Percentiles rank a stretch among this genome's conserved stretches.
phyloP scores from a whole-genome alignment of 2,329 filamentous ascomycete species.

The Chaetomiaceae sp. region DNA sequence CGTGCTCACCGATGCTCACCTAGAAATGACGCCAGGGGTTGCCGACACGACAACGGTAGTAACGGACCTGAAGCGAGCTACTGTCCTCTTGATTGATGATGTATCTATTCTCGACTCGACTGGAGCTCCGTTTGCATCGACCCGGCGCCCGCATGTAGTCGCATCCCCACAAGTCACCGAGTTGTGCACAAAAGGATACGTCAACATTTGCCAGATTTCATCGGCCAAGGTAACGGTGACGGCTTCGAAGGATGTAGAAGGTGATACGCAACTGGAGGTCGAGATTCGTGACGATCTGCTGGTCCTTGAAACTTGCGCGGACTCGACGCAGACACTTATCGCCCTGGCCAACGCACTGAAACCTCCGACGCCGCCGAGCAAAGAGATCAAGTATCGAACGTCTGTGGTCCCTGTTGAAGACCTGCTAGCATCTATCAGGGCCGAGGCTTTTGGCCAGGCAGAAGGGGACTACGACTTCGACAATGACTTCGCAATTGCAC shows the following conservation, averaged over 20 bases:
- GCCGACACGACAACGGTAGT: conserved; percentile 59
- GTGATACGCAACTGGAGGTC: conserved; percentile 66
- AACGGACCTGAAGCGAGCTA: conserved; percentile 72
- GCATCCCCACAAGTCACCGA: conserved; percentile 51
- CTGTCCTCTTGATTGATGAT: conserved; percentile 79
- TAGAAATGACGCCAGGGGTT: conserved; percentile 64
- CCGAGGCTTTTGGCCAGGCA: conserved; percentile 68
- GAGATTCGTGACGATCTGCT: conserved; percentile 82
- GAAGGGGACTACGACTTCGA: conserved; percentile 61
- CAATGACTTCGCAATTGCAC: conserved; percentile 55
- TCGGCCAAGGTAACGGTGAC: conserved; percentile 67
- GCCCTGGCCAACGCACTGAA: conserved; percentile 72
- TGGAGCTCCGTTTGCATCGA: conserved; percentile 37
- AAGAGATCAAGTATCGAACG: conserved; percentile 80
- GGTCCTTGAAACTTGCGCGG: conserved; percentile 90
- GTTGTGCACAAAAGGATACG: conserved; percentile 66
- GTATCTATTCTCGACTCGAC: conserved; percentile 41
- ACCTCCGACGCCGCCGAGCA: conserved; percentile 78
- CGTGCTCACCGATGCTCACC: conserved; percentile 70
- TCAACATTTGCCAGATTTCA: conserved; percentile 82
- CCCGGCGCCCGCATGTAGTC: conserved; percentile 35
- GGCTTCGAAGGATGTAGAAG: conserved; percentile 53
- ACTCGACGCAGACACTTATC: conserved; percentile 91
- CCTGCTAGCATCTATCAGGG: conserved; percentile 83
- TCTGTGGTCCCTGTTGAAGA: conserved; percentile 82